A percentile compares a stretch with the other conserved stretches of the same genome.
These are phyloP conservation scores for Paraurostyla sp. DNA, from an alignment of 73 alveolate species.

Conservation along the genomic window DNA sequence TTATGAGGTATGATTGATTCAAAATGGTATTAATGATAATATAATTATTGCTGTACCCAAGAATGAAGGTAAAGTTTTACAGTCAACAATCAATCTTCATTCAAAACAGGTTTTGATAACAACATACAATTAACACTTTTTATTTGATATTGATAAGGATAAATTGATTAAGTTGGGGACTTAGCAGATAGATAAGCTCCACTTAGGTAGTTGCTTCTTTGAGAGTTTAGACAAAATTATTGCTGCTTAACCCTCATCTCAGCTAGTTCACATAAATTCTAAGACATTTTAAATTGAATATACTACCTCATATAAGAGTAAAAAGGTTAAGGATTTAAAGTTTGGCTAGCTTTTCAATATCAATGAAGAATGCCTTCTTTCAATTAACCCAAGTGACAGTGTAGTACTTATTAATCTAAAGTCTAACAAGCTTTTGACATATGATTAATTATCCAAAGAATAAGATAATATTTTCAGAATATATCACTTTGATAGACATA, in stretches of 20 bases:
- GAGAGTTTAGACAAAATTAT: background rate
- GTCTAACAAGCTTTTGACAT: background rate
- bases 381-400: constrained; percentile 8
- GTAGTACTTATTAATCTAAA: background rate
- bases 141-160: no score
- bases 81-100: no score
- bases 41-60: no score
- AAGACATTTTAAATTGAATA: background rate
- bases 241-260: background rate
- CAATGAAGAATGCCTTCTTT: background rate
- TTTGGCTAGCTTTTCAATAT: background rate
- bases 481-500: background rate
- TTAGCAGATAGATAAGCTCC: no score
- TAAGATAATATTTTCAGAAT: background rate
- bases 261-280: background rate
- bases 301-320: background rate
- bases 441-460: background rate
- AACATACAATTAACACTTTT: no score
- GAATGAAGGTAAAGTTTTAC: no score
- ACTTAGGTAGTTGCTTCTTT: background rate
- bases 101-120: no score
- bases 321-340: background rate
- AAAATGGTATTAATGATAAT: no score
- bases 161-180: no score
- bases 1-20: no score